phyloP scores from a whole-genome alignment of 371 early-diverging fungal species.

The Mucor indicus region DNA sequence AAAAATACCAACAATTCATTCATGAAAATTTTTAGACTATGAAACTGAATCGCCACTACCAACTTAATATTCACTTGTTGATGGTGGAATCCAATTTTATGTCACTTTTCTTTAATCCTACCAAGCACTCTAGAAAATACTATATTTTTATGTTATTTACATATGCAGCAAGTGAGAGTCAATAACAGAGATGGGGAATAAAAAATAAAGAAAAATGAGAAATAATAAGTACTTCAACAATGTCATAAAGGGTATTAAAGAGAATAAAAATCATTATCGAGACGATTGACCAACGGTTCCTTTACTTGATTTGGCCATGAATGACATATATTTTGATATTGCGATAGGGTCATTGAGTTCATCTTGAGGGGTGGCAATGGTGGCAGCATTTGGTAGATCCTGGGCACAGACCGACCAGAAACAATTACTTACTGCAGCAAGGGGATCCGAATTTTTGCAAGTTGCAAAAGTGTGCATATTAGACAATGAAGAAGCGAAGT shows the following conservation, averaged over 20 bases:
- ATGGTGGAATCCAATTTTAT: slow-evolving; percentile 15
- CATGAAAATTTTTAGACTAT: slow-evolving; percentile 6
- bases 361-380: slow-evolving; percentile 10
- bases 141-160: slow-evolving; percentile 13
- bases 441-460: slow-evolving; percentile 15
- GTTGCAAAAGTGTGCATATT: slow-evolving; percentile 20
- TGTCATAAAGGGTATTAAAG: slow-evolving; percentile 8
- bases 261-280: slow-evolving; percentile 20
- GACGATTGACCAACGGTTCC: slow-evolving; percentile 15
- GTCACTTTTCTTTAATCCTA: slow-evolving; percentile 19
- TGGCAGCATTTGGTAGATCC: slow-evolving; percentile 7
- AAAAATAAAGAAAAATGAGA: too few relatives aligned
- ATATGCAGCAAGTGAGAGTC: too few relatives aligned
- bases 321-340: slow-evolving; percentile 21
- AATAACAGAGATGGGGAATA: slow-evolving; percentile 11
- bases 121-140: slow-evolving; percentile 12
- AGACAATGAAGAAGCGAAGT: slow-evolving; percentile 18
- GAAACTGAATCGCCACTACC: slow-evolving; percentile 11
- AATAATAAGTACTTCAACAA: slow-evolving; percentile 3
- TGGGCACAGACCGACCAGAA: slow-evolving; percentile 16
- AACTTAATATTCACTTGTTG: slow-evolving; percentile 14
- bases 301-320: slow-evolving; percentile 16
- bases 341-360: slow-evolving; percentile 11
- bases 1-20: slow-evolving; percentile 3
- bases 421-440: slow-evolving; percentile 16